Base-by-base conservation (phyloP, 1,139 yeast species). In the Nakaseomyces glabratus region DNA sequence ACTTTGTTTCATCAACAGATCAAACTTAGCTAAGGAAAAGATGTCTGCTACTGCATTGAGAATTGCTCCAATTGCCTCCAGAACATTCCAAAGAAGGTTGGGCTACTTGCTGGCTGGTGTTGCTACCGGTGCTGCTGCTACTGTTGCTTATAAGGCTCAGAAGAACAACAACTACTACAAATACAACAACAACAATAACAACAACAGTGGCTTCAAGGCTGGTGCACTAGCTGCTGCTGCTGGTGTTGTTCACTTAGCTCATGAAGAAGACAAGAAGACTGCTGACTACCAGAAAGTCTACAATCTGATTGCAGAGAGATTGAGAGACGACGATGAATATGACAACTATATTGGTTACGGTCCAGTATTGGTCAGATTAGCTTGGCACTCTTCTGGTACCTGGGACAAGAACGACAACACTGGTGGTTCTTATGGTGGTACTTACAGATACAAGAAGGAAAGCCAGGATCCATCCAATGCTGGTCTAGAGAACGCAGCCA, bases 371-470 rank as follows among this genome's bases (percentile, higher is more conserved):
- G 68, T 73, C 29, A 71, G 93, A 54, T 67, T 79, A 42, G 79
- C 88, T 34, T 81, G 90, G 90, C 93, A 81, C 59, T 48, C 73
- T 6, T 68, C 80, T 23, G 93, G 90, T 36, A 77, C 90, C 22
- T 81, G 65, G 57, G 73, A 73, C 47, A 69, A 70, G 58, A 55
- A 62, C 31, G 71, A 70, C 44, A 62, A 68, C 36, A 52, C 70
- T 8, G 95, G 95, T 47, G 96, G 96, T 24, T 77, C 93, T 4
- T 80, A 60, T 56, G 82, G 81, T 40, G 95, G 94, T 47, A 80
- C 95, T 35, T 82, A 84, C 82, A 67, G 84, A 48, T 76, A 67
- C 53, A 55, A 67, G 28, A 73, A 77, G 38, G 95, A 84, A 58
- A 62, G 70, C 19, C 57, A 58, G 31, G 90, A 81, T 51, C 81